phyloP scores from a whole-genome alignment of 306 rosid species.

The Fragaria iinumae region DNA sequence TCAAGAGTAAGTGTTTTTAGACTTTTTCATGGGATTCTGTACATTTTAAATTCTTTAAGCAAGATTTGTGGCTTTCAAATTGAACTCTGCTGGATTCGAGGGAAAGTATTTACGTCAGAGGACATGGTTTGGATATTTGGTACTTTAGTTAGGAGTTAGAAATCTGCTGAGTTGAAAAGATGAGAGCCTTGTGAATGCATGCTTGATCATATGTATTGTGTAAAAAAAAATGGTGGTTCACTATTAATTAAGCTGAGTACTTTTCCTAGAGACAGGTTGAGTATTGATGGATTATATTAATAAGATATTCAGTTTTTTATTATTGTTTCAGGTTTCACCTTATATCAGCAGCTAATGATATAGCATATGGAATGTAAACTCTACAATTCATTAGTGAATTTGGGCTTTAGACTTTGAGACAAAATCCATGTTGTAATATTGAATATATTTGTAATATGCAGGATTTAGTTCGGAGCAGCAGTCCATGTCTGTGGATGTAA shows the following conservation, averaged over 20 bases:
- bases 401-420: not conserved
- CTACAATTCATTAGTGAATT: not conserved
- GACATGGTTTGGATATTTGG: not conserved
- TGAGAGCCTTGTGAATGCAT: not conserved
- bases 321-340: constrained; percentile 7
- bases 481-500: constrained; percentile 70
- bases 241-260: not conserved
- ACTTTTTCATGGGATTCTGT: not conserved
- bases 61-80: not conserved
- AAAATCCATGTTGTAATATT: constrained; percentile 2
- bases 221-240: not conserved
- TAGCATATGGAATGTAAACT: not conserved
- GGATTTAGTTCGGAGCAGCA: constrained; percentile 82
- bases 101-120: not conserved
- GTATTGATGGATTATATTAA: not conserved
- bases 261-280: not conserved
- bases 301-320: not conserved
- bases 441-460: constrained; percentile 34
- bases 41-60: not conserved
- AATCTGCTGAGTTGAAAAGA: not conserved
- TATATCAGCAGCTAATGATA: not conserved
- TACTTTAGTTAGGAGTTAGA: not conserved
- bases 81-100: not conserved
- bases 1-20: constrained; percentile 39
- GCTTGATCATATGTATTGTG: not conserved